These are phyloP conservation scores for Ophiostoma sp. DNA, from an alignment of 2,329 filamentous ascomycete species.

Conservation along the genomic window DNA sequence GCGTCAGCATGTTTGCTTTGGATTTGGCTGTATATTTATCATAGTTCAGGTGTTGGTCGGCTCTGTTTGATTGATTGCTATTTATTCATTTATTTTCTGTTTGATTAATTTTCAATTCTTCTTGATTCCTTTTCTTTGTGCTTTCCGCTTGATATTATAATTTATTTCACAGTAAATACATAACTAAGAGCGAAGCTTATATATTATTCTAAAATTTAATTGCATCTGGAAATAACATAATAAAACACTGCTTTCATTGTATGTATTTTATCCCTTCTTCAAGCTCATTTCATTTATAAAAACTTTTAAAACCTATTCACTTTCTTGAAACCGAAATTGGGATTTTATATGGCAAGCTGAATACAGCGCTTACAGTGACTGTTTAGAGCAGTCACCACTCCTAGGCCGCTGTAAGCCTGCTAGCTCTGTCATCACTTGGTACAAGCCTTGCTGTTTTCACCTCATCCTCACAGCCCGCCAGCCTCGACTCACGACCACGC, in stretches of 20 bases:
- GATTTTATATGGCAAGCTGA: neutral
- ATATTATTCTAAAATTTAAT: no score
- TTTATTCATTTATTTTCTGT: neutral
- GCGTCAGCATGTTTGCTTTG: neutral
- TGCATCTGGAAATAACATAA: no score
- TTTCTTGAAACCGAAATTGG: no score
- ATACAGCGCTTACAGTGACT: neutral
- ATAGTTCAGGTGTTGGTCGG: neutral
- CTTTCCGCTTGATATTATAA: neutral
- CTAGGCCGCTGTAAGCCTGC: neutral
- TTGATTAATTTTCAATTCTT: neutral
- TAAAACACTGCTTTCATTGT: no score
- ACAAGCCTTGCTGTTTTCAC: neutral
- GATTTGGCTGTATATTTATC: neutral
- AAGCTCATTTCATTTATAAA: no score
- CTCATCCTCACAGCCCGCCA: neutral
- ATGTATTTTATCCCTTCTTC: no score
- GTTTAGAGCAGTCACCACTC: neutral
- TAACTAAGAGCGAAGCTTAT: no score
- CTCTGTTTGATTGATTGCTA: neutral
- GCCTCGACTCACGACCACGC: neutral
- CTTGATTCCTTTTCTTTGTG: neutral
- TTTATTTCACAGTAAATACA: no score
- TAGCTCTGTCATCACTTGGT: neutral
- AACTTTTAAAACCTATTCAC: no score